phyloP scores from a whole-genome alignment of 2,329 filamentous ascomycete genomes.

The Monosporascus ibericus region DNA sequence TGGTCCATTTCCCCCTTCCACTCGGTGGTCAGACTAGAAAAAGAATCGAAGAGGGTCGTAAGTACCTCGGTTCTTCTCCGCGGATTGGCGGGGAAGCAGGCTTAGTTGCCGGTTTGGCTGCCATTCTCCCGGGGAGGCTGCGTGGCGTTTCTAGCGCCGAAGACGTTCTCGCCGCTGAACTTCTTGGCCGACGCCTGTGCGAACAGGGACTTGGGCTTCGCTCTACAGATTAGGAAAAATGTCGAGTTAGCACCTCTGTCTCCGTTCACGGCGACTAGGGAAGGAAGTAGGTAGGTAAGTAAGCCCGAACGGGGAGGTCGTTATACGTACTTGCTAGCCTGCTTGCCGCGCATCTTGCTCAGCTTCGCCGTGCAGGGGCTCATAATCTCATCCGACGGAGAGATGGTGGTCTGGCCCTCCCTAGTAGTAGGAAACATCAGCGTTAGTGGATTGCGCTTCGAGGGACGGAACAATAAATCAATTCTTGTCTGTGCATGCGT shows the following conservation, averaged over 20 bases:
- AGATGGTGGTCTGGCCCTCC: conserved; percentile 58
- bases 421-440: conserved; percentile 12
- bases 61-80: not conserved
- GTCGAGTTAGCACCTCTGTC: conserved; percentile 12
- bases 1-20: no score
- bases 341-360: conserved; percentile 72
- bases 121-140: not conserved
- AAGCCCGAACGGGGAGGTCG: not conserved
- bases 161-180: conserved; percentile 40
- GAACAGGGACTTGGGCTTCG: conserved; percentile 63
- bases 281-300: not conserved
- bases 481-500: no score
- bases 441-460: not conserved
- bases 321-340: conserved; percentile 63
- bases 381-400: conserved; percentile 84
- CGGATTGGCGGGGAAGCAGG: no score
- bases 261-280: not conserved
- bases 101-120: conserved; percentile 1
- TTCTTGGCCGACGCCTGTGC: conserved; percentile 61
- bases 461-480: conserved; percentile 3
- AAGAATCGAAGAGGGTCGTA: conserved; percentile 1
- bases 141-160: conserved; percentile 27
- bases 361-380: conserved; percentile 81
- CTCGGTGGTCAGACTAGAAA: not conserved
- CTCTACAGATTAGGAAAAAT: conserved; percentile 30